Base-by-base conservation (phyloP, 148 eudicot species). In the Polygonum maritimum region DNA sequence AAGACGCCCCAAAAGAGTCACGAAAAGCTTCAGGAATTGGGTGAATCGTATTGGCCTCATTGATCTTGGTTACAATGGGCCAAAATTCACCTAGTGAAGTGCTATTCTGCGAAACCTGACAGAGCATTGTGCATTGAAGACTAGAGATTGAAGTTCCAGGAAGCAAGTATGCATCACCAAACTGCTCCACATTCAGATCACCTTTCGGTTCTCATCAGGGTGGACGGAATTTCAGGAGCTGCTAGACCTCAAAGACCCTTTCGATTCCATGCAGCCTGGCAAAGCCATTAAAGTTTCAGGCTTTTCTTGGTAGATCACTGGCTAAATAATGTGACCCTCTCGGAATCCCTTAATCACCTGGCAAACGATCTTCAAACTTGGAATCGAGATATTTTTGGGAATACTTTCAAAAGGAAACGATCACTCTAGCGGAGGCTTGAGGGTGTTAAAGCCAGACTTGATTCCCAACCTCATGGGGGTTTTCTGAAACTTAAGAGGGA, bases 221-320 rank as follows among this genome's bases (percentile, higher is more conserved):
- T n/a, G n/a, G 19, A 5, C 19, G 16, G 1, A 7, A 0, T 0
- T 0, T 2, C 19, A 14, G 0, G 16, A 16, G n/a, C n/a, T 5
- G 4, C 3, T 5, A 1, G 2, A 12, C 19, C 4, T 3, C 21
- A 52, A 1, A 16, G 58, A 1, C 58, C 58, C 0, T 52, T 52
- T 15, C 21, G 58, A 10, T 52, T 52, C 2, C 19, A 15, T 10
- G 58, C 21, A 0, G 19, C 58, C 1, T 52, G 58, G 58, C n/a
- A 16, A 1, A 4, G 16, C 7, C 21, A 52, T 16, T 19, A 52
- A 5, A 1, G 1, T 16, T 52, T 52, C 3, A 15, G 6, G n/a
- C 16, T 3, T 0, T 52, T 52, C 14, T 2, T 52, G 2, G 16
- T 14, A 16, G 51, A 8, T 0, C 7, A 2, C 14, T 48, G 16